A percentile compares a stretch with the other conserved stretches of the same genome.
Evolutionary conservation across 2,329 filamentous ascomycete genomes (phyloP).

Genomic region (Talaromyces sp.): DNA sequence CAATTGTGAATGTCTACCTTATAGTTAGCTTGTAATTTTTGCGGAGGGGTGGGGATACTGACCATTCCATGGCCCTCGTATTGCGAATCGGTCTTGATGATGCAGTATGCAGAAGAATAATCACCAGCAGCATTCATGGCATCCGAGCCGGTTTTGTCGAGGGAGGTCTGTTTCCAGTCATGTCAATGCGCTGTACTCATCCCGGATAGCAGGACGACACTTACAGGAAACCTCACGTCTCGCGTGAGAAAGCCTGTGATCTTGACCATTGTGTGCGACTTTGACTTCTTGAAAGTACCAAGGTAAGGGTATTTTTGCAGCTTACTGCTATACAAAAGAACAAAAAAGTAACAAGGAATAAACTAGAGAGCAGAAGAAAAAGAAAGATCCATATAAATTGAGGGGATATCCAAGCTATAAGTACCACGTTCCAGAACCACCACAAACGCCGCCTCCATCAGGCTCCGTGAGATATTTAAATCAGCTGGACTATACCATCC

Average conservation of each 20-base stretch:
- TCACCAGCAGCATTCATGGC: conserved; percentile 94
- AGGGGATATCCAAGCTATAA: conserved; percentile 9
- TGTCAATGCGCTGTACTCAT: background rate
- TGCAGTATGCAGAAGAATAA: conserved; percentile 93
- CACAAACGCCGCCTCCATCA: background rate
- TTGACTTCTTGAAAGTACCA: background rate
- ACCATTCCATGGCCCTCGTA: conserved; percentile 44
- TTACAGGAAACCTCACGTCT: conserved; percentile 69
- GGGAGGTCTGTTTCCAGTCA: conserved; percentile 60
- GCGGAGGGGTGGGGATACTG: conserved; percentile 11
- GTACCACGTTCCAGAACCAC: background rate
- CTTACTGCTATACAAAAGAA: background rate
- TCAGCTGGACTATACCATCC: background rate
- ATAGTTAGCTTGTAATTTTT: background rate
- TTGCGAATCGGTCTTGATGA: conserved; percentile 72
- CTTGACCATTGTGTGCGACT: conserved; percentile 49
- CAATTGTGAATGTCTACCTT: conserved; percentile 46
- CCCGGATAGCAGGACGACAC: conserved; percentile 13
- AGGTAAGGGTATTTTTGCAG: background rate
- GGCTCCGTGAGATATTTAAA: background rate
- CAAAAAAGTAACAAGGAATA: background rate
- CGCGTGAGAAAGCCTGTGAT: conserved; percentile 69
- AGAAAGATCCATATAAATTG: background rate
- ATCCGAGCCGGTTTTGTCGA: conserved; percentile 94
- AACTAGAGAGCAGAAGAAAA: background rate